Evolutionary conservation across 345 rosid species (phyloP), one percentile per base, ranked within the genome.

Genomic region (Acer yangbiense): DNA sequence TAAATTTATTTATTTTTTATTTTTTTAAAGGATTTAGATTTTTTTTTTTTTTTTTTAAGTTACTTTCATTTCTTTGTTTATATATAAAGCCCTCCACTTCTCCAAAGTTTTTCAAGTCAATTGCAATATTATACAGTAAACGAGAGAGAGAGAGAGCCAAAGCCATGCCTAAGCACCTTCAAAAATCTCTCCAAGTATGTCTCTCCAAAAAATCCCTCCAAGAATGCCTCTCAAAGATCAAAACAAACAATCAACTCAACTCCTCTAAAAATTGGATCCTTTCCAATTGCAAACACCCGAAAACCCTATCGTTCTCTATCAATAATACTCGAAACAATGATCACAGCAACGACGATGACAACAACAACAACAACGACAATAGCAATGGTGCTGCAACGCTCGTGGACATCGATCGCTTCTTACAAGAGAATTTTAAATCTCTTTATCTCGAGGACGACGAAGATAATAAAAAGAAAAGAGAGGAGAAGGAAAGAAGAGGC

Each of bases 351-450:
- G 72, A 57, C 71, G 77, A 72, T 29, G 32, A 29, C 32, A 29
- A 29, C 3, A 29, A 29, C 32, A 2, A 35, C 18, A 62, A 63
- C 71, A 29, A 29, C 32, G 3, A 35, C 18, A 62, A 63, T 69
- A 52, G 77, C 2, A 70, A 73, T 52, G 83, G 44, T 2, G 89
- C 91, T 0, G 97, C 97, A 2, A 92, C 97, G 3, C 90, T 93
- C 60, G 86, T 89, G 0, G 99, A 95, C 50, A 77, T 95, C 16
- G 99, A 95, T 76, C 90, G 87, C 17, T 95, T 93, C 81, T 91
- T 93, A 43, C 86, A 82, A 18, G 97, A 93, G 82, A 95, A 95
- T 81, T 93, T 95, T 82, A 88, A 76, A 68, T 92, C 99, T n/a
- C 89, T 95, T 54, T 95, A 88, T 73, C 68, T 91, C 57, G 69